phyloP scores from a whole-genome alignment of 1,139 yeast genomes.

The Spathaspora sp. region DNA sequence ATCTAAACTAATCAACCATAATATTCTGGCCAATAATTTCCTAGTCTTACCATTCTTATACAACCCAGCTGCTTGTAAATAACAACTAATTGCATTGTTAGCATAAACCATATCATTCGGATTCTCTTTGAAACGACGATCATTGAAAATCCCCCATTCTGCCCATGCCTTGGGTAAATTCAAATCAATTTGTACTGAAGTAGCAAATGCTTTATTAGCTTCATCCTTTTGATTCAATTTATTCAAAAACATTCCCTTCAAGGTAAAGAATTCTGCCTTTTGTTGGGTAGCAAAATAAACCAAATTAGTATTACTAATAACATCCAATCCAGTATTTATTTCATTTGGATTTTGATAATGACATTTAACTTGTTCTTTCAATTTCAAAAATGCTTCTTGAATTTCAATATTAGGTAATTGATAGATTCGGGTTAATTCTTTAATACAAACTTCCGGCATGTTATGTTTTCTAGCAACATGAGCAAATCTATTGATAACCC shows the following conservation, averaged over 20 bases:
- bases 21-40: slow-evolving; percentile 79
- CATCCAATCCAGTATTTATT: slow-evolving; percentile 91
- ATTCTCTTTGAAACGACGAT: slow-evolving; percentile 79
- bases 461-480: slow-evolving; percentile 97
- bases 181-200: slow-evolving; percentile 94
- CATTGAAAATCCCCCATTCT: slow-evolving; percentile 97
- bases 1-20: slow-evolving; percentile 93
- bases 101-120: slow-evolving; percentile 85
- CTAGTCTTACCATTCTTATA: slow-evolving; percentile 93
- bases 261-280: slow-evolving; percentile 94
- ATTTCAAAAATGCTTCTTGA: slow-evolving; percentile 93
- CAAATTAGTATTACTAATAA: slow-evolving; percentile 91
- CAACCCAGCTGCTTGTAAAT: slow-evolving; percentile 94
- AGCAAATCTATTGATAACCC: slow-evolving; percentile 98
- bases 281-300: slow-evolving; percentile 96
- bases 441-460: slow-evolving; percentile 95
- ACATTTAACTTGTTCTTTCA: slow-evolving; percentile 96
- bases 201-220: slow-evolving; percentile 96
- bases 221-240: slow-evolving; percentile 87
- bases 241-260: slow-evolving; percentile 97
- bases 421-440: slow-evolving; percentile 89
- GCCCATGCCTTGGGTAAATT: slow-evolving; percentile 99
- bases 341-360: slow-evolving; percentile 89
- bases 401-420: slow-evolving; percentile 96
- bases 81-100: slow-evolving; percentile 92